Evolutionary conservation across 2,329 filamentous ascomycete genomes (phyloP), one percentile per base, ranked within the genome.

Genomic region (Aspergillus spinulosporus): DNA sequence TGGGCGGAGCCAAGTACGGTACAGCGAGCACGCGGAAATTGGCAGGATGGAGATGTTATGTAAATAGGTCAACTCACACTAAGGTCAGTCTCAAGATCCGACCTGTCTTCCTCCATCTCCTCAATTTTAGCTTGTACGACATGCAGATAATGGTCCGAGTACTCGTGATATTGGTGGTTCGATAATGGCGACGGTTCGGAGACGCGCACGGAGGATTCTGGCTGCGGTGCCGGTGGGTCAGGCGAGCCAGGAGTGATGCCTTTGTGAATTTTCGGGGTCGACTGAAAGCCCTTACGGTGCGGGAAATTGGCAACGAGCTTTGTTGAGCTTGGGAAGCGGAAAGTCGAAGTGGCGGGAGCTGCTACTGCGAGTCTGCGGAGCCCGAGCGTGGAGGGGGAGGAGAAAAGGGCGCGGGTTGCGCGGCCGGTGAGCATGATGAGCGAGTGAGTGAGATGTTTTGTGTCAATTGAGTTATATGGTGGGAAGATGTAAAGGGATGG

Each of bases 21-120:
- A 4, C 26, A 28, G 26, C 26, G 34, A 26, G 29, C 37, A 14
- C 26, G 32, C 43, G n/a, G 14, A 45, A 8, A 1, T 28, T n/a
- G 28, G 44, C 44, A 46, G 26, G 44, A 46, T 12, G 26, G 36
- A 12, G 2, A 39, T 12, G n/a, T 5, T 5, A 39, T 11, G 40
- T 8, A 46, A 8, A 34, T 14, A 14, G 32, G 36, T n/a, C 11
- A n/a, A 80, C 87, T 60, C 80, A 97, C 93, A 59, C 88, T 88
- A 66, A 88, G 97, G 69, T 99, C 94, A 4, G 94, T 88, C 64
- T 99, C 94, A 4, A 96, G 76, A 52, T 92, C 88, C 0, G 71
- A 70, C 6, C 88, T 86, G 32, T 81, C 77, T 68, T 97, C 94
- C 66, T 90, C 86, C 31, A 88, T 73, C 58, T 84, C 81, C 76